Percentiles rank a stretch among this genome's conserved stretches.
These are phyloP conservation scores for Echeveria elegans DNA, from an alignment of 164 flowering plant species.

Conservation along the genomic window DNA sequence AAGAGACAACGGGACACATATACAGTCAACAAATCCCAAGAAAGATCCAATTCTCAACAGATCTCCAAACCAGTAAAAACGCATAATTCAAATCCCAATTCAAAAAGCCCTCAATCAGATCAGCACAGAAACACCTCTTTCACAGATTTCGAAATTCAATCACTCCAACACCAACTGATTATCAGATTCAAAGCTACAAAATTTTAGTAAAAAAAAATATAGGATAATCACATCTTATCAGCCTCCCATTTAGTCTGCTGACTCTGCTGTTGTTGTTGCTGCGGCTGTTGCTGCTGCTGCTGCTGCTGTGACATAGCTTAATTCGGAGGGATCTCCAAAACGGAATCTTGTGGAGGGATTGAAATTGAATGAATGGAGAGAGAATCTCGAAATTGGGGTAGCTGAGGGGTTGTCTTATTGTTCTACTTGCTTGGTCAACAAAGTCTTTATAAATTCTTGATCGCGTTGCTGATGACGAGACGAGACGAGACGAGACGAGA, in stretches of 20 bases:
- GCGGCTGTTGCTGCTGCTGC: background rate
- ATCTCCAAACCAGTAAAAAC: background rate
- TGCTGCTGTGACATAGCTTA: conserved; percentile 6
- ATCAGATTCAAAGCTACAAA: background rate
- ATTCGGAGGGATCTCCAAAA: conserved; percentile 2
- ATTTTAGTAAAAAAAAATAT: background rate
- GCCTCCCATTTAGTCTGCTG: conserved; percentile 8
- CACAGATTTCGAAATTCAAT: background rate
- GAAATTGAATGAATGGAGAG: background rate
- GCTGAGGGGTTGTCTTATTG: background rate
- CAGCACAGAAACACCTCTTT: background rate
- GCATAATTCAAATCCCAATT: background rate
- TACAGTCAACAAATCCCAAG: background rate
- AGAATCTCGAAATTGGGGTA: background rate
- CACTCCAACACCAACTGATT: background rate
- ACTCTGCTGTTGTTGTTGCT: background rate
- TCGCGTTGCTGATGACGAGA: too few relatives aligned
- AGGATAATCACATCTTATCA: background rate
- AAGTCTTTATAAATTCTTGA: background rate
- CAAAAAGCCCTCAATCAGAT: background rate
- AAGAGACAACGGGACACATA: background rate
- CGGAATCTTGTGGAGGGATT: background rate
- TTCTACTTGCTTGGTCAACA: too few relatives aligned
- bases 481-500: too few relatives aligned
- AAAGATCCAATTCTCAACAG: background rate